Base-by-base conservation (phyloP, 768 basidiomycete genomes). In the Phanerochaete carnosa region DNA sequence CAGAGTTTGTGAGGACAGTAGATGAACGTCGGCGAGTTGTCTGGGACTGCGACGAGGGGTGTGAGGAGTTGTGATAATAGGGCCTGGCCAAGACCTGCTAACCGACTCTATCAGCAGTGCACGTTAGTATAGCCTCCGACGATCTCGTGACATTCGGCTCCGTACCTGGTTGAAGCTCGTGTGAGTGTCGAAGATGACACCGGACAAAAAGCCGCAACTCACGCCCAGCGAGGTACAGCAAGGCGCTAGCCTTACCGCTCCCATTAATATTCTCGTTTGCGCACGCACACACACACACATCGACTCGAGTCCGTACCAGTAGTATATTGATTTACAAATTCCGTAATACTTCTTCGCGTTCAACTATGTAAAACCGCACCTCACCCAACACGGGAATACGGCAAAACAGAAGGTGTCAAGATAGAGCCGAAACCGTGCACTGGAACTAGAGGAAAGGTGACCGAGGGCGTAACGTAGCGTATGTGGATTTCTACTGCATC, bases 351-450 rank as follows among this genome's bases (percentile, higher is more conserved):
- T 49, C 46, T 62, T 49, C 45, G 47, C 55, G 26, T 56, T 45
- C 61, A 16, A 45, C 57, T 58, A 49, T 23, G 37, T 51, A 62
- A 57, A 47, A 22, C 56, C 47, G 56, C 61, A 57, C 37, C 39
- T 47, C 56, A 54, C 55, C 61, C 61, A 62, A 58, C 49, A 28
- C 47, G 39, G 45, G 51, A 26, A 39, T 45, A 29, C 51, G 50
- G 59, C 58, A 55, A 59, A 53, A 13, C 22, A 43, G 59, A 32
- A 37, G 32, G 56, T 45, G 37, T 30, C 29, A 61, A 57, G 57
- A 57, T 50, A 61, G 59, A 28, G 57, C 25, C 66, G 74, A 78
- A 65, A 78, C 77, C 50, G 55, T 64, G 64, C 62, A 59, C 68
- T 67, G 62, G 66, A 30, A 52, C 57, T 35, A 51, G 46, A 46